Evolutionary conservation across 2,329 filamentous ascomycete genomes (phyloP).

Genomic region (Epichloe glyceriae): DNA sequence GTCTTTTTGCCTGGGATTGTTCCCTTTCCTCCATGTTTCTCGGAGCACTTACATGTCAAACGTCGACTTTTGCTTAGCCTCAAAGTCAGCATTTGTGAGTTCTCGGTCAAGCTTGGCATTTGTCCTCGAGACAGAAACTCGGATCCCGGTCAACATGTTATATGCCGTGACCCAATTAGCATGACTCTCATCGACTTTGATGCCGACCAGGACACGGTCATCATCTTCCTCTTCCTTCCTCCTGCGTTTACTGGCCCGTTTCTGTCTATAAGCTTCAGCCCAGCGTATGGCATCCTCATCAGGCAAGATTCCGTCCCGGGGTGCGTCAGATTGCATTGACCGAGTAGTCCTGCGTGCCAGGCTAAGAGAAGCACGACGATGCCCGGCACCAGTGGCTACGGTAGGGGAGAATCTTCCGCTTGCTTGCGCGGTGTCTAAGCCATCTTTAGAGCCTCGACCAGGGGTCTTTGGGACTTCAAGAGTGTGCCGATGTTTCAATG

Average conservation of each 20-base stretch:
- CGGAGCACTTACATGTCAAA: conserved; percentile 73
- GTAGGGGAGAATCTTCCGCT: conserved; percentile 73
- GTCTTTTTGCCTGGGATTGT: not conserved
- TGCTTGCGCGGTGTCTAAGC: conserved; percentile 50
- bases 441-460: conserved; percentile 60
- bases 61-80: conserved; percentile 90
- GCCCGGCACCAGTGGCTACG: conserved; percentile 38
- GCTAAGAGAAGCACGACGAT: conserved; percentile 70
- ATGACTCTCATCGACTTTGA: conserved; percentile 94
- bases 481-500: conserved; percentile 71
- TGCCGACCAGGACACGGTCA: conserved; percentile 87
- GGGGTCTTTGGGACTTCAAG: conserved; percentile 69
- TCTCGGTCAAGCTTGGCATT: conserved; percentile 93
- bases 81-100: conserved; percentile 82
- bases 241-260: conserved; percentile 75
- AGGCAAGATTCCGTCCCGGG: conserved; percentile 68
- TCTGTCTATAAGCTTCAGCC: conserved; percentile 87
- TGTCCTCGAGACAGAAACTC: conserved; percentile 88
- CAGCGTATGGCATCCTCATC: conserved; percentile 87
- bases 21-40: not conserved
- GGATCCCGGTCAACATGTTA: conserved; percentile 98
- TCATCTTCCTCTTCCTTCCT: conserved; percentile 81
- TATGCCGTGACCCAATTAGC: conserved; percentile 97
- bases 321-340: conserved; percentile 72
- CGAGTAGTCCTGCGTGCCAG: conserved; percentile 70